Conservation (phyloP, 2,329 filamentous ascomycete genomes). For the Dryadomyces quercus-mongolicae region DNA sequence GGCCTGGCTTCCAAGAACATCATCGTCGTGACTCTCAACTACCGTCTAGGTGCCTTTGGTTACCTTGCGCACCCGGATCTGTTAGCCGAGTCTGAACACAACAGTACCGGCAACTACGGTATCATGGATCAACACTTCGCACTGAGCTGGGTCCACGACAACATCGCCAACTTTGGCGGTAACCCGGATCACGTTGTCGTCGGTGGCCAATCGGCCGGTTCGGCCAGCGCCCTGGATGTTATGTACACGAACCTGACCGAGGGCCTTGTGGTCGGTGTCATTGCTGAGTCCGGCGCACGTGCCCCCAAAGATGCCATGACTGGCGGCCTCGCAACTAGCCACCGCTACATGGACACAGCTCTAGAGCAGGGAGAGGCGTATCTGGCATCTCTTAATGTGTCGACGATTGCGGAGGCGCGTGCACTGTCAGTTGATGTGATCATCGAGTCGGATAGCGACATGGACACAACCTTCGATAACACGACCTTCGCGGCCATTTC, state of each 20-base stretch:
- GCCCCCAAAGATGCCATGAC: neutral
- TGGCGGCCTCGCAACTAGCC: neutral
- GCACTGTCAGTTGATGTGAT: neutral
- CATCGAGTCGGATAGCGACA: neutral
- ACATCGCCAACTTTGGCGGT: constrained; percentile 35
- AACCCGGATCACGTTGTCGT: constrained; percentile 26
- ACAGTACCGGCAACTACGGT: constrained; percentile 28
- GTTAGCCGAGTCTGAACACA: neutral
- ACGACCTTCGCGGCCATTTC: neutral
- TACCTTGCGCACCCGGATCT: neutral
- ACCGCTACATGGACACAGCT: neutral
- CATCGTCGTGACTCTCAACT: too few relatives aligned
- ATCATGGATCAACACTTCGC: constrained; percentile 35
- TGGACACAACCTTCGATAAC: neutral
- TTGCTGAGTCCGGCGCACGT: neutral
- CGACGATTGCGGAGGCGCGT: neutral
- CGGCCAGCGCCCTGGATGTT: neutral
- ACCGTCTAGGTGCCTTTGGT: too few relatives aligned
- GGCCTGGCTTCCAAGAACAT: too few relatives aligned
- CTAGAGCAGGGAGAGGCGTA: neutral
- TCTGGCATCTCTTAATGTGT: neutral
- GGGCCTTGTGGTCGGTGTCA: neutral
- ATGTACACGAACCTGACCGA: neutral
- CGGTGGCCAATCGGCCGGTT: neutral
- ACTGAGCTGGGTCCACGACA: constrained; percentile 35